Evolutionary conservation across 2,329 filamentous ascomycete species (phyloP).

Genomic region (Stromatinia cepivora): DNA sequence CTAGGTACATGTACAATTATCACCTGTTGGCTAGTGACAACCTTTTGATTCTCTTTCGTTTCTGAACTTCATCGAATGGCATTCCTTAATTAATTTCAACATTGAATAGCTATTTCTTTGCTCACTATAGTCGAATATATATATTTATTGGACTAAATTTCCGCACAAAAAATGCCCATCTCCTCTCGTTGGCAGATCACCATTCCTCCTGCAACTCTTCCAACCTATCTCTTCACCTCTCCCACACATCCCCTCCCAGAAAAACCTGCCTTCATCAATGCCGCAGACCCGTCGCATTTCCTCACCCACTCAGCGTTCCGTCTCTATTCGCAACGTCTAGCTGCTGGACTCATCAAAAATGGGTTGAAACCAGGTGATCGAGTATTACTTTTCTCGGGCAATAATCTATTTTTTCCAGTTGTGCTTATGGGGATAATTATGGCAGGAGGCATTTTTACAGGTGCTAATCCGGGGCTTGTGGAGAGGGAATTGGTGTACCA

Average conservation of each 20-base stretch:
- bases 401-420: constrained; percentile 56
- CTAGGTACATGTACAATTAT: neutral
- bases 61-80: neutral
- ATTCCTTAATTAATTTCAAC: neutral
- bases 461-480: constrained; percentile 60
- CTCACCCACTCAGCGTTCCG: constrained; percentile 66
- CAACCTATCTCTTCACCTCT: constrained; percentile 57
- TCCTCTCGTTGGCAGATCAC: constrained; percentile 33
- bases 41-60: neutral
- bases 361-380: constrained; percentile 60
- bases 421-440: constrained; percentile 56
- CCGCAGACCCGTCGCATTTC: constrained; percentile 64
- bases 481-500: constrained; percentile 74
- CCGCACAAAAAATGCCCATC: constrained; percentile 32
- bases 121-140: neutral
- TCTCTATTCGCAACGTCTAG: constrained; percentile 70
- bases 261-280: constrained; percentile 59
- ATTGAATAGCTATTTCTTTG: neutral
- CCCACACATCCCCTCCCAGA: constrained; percentile 47
- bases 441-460: constrained; percentile 54
- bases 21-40: too few species aligned
- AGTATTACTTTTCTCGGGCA: constrained; percentile 55
- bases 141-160: too few species aligned
- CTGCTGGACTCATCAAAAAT: constrained; percentile 62
- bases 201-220: constrained; percentile 48